Base-by-base conservation (phyloP, 768 basidiomycete genomes). In the Holtermannia corniformis region DNA sequence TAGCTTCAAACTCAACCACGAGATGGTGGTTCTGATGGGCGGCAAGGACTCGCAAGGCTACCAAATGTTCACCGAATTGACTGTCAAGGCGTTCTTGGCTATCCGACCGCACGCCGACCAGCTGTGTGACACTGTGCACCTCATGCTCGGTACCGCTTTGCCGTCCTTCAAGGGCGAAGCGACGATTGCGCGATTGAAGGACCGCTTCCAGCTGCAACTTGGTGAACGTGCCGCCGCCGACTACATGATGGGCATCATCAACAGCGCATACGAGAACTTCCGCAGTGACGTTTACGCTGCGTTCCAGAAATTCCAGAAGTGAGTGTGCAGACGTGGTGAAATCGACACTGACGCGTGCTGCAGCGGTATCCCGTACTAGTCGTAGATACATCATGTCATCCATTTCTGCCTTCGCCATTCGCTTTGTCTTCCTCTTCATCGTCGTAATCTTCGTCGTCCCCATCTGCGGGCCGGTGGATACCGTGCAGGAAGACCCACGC, bases 11-110 rank as follows among this genome's bases (percentile, higher is more conserved):
- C 80, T 99, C 46, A 95, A 89, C 55, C 92, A 96, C 70, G 95
- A 99, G 72, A 99, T 99, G 95, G 86, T 97, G 16, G 79, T 86
- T 13, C 75, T 97, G 26, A 99, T 99, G 95, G 95, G 95, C 46
- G 95, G 95, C 10, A 80, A 86, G 59, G 80, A 86, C 66, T 92
- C 89, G 0, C 87, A 92, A 73, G 95, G 95, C 19, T 99, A 93
- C 73, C 83, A 85, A 51, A 79, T 90, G 37, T 99, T 97, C 77
- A 85, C 87, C 64, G 87, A 87, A 65, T 80, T 99, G 28, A 88
- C 87, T 2, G 82, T 97, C 61, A 95, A 96, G 72, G 92, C 88
- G 0, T 99, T 99, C 79, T 81, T 99, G 41, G 88, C 93, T 2
- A 84, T 95, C 54, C 83, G 95, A n/a, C 90, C 91, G 0, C 86